Conservation (phyloP, 352 stramenopile genomes). For the Halophytophthora polymorphica region DNA sequence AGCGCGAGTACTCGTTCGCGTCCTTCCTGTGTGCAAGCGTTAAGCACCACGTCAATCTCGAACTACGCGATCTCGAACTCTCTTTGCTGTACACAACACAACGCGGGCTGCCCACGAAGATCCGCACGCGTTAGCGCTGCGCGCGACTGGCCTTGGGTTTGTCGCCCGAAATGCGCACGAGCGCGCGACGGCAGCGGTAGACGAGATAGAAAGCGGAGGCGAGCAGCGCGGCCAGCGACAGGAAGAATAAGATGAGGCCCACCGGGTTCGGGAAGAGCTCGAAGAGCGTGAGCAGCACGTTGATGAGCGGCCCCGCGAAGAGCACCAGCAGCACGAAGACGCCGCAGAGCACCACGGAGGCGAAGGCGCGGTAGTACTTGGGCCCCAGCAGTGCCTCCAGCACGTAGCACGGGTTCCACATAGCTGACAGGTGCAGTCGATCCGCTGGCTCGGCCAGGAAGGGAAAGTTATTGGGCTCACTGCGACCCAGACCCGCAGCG, state of each 20-base stretch:
- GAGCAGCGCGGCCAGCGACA: conserved; percentile 36
- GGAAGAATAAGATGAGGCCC: conserved; percentile 57
- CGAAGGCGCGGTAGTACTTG: conserved; percentile 69
- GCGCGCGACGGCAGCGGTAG: conserved; percentile 54
- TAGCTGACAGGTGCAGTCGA: conserved; percentile 67
- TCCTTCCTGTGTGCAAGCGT: too few species aligned
- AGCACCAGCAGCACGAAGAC: conserved; percentile 56
- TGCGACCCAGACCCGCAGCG: conserved; percentile 69
- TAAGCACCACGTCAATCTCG: too few species aligned
- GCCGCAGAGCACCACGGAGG: conserved; percentile 58
- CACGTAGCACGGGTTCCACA: conserved; percentile 84
- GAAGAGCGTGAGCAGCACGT: conserved; percentile 62
- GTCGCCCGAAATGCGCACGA: conserved; percentile 23
- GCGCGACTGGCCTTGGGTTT: conserved; percentile 21
- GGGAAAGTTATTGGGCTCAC: conserved; percentile 80
- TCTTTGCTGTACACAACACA: too few species aligned
- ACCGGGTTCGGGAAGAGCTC: conserved; percentile 58
- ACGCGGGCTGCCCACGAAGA: too few species aligned
- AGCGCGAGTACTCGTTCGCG: too few species aligned
- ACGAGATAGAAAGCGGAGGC: conserved; percentile 42
- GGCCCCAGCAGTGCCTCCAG: conserved; percentile 72
- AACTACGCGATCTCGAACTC: too few species aligned
- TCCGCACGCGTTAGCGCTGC: conserved; percentile 9
- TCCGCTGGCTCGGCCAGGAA: conserved; percentile 69
- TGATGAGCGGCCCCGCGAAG: conserved; percentile 70